These are phyloP conservation scores for Fistulina hepatica DNA, from an alignment of 1,284 basidiomycete species.

Conservation along the genomic window DNA sequence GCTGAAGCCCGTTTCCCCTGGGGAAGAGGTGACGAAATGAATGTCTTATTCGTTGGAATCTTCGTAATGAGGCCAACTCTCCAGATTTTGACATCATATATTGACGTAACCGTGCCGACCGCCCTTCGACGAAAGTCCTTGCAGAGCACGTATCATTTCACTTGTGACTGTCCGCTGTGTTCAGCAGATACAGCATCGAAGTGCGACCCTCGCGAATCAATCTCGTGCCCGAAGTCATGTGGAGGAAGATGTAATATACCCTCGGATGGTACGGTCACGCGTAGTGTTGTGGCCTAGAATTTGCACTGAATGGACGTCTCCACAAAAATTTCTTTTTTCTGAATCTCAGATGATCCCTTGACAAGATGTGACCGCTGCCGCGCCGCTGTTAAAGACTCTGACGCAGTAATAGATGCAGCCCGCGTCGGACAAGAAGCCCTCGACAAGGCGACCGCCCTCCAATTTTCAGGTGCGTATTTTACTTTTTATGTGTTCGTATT, in stretches of 20 bases:
- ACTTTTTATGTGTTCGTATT: not conserved
- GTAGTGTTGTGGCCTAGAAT: too few species aligned
- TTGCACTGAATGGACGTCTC: too few species aligned
- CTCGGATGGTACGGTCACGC: constrained; percentile 40
- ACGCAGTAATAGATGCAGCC: constrained; percentile 47
- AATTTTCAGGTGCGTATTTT: constrained; percentile 37
- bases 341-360: constrained; percentile 29
- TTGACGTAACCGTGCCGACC: constrained; percentile 70
- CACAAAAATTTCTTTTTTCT: too few species aligned
- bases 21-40: constrained; percentile 54
- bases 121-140: constrained; percentile 47
- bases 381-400: constrained; percentile 35
- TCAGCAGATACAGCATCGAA: constrained; percentile 11
- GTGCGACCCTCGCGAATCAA: constrained; percentile 59
- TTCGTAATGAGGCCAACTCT: constrained; percentile 1
- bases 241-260: constrained; percentile 49
- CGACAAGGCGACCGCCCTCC: constrained; percentile 53
- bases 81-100: constrained; percentile 66
- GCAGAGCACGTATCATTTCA: constrained; percentile 70
- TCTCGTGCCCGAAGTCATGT: constrained; percentile 58
- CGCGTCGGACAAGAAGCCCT: constrained; percentile 60
- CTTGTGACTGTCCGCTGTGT: constrained; percentile 64
- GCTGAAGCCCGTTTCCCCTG: constrained; percentile 47
- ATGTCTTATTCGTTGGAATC: not conserved
- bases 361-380: constrained; percentile 54